These are phyloP conservation scores for Penicillium griseofulvum DNA, from an alignment of 2,329 filamentous ascomycete species.

Conservation along the genomic window DNA sequence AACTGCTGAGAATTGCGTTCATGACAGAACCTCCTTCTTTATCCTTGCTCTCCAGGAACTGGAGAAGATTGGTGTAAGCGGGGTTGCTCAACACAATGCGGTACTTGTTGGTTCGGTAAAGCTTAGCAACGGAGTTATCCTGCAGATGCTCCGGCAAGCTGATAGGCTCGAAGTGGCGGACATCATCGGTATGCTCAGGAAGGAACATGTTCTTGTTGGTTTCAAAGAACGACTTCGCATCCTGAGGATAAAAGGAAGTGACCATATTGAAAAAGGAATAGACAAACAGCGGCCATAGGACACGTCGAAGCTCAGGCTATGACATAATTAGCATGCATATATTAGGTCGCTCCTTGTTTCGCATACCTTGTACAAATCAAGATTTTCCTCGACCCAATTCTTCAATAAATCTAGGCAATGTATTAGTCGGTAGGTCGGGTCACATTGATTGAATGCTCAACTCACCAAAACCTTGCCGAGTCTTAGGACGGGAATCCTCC, in stretches of 20 bases:
- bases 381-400: conserved; percentile 83
- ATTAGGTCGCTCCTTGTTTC: not conserved
- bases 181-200: conserved; percentile 73
- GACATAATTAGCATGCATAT: conserved; percentile 10
- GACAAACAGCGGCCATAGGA: conserved; percentile 91
- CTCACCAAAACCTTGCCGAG: conserved; percentile 66
- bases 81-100: conserved; percentile 84
- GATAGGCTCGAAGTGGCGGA: conserved; percentile 71
- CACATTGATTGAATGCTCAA: not conserved
- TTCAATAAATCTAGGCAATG: conserved; percentile 59
- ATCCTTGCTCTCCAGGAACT: conserved; percentile 83
- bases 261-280: conserved; percentile 86
- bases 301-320: conserved; percentile 78
- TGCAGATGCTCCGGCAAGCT: conserved; percentile 73
- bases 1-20: conserved; percentile 66
- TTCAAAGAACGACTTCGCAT: conserved; percentile 71
- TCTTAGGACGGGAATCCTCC: conserved; percentile 76
- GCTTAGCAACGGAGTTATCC: conserved; percentile 71
- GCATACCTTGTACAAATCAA: conserved; percentile 86
- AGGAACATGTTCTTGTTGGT: conserved; percentile 69
- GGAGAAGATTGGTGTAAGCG: conserved; percentile 76
- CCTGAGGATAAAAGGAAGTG: conserved; percentile 65
- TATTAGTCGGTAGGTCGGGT: not conserved
- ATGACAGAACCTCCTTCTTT: conserved; percentile 77
- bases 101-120: conserved; percentile 86